Evolutionary conservation across 345 rosid genomes (phyloP).

Genomic region (Rhodamnia argentea): DNA sequence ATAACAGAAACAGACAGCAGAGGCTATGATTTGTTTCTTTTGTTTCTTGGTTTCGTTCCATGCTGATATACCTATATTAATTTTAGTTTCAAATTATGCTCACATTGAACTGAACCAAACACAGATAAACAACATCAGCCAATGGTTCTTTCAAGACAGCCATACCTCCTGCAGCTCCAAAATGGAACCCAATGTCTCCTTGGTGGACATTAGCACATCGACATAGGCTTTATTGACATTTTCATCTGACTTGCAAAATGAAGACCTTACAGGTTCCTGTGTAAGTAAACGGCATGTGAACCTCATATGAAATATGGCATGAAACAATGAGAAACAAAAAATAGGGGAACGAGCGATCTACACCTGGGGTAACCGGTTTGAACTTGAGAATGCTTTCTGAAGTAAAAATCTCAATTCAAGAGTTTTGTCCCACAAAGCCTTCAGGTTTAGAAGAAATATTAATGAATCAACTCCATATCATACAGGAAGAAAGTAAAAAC

Average conservation of each 20-base stretch:
- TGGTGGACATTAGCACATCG: constrained; percentile 50
- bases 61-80: not conserved
- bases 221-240: constrained; percentile 43
- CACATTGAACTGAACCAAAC: not conserved
- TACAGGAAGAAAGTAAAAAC: not conserved
- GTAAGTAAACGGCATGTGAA: not conserved
- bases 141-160: not conserved
- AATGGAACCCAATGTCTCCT: constrained; percentile 66
- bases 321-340: not conserved
- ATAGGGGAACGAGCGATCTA: not conserved
- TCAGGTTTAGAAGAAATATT: constrained; percentile 1
- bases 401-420: constrained; percentile 80
- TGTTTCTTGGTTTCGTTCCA: not conserved
- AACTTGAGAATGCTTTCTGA: constrained; percentile 66
- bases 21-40: not conserved
- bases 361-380: constrained; percentile 83
- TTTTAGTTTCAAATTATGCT: not conserved
- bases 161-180: constrained; percentile 72
- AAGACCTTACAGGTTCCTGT: constrained; percentile 60
- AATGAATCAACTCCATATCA: not conserved
- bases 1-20: not conserved
- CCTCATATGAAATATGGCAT: not conserved
- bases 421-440: constrained; percentile 82
- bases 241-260: constrained; percentile 50
- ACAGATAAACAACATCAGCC: not conserved